Evolutionary conservation across 2,329 filamentous ascomycete genomes (phyloP), one percentile per base, ranked within the genome.

Genomic region (Bretziella fagacearum): DNA sequence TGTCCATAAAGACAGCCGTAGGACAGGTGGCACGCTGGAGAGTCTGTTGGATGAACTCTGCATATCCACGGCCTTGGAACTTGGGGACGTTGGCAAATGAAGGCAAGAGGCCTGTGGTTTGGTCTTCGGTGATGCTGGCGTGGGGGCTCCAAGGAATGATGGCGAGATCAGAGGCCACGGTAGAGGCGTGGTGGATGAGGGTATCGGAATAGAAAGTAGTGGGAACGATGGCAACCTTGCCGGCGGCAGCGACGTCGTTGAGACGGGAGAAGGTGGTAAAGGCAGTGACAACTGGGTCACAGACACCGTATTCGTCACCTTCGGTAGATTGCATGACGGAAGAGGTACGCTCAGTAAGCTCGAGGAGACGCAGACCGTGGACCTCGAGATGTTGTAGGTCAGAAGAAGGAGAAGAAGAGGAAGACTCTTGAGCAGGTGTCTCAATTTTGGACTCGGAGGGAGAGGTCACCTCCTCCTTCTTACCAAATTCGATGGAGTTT

Each of bases 281-380:
- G 0, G 84, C 83, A 58, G 93, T 94, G 47, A 95, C 77, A 3
- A 96, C 79, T 0, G 89, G 85, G 6, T 48, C 46, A 6, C 26
- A 48, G 41, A 48, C 42, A 56, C 96, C 89, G 51, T 77, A 72
- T 42, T 91, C 84, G 32, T 86, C 81, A 2, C 80, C 70, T 57
- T 93, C 85, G 0, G 85, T 80, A 8, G 93, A 84, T 55, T 84
- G 81, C 89, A 96, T 96, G 55, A 95, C 89, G 15, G 86, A 87
- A 1, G 89, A 95, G 35, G 84, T 82, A 70, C 89, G 85, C 55
- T 95, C 87, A 0, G 84, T 93, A 10, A 96, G 73, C 57, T 93
- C 84, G 42, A 93, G 64, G 13, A 96, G 71, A 11, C 87, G 81
- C n/a, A 94, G 65, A 26, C 86, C 89, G 55, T 93, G 84, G 0